These are phyloP conservation scores for Entoloma clypeatum DNA, from an alignment of 1,284 basidiomycete genomes.

Conservation along the genomic window DNA sequence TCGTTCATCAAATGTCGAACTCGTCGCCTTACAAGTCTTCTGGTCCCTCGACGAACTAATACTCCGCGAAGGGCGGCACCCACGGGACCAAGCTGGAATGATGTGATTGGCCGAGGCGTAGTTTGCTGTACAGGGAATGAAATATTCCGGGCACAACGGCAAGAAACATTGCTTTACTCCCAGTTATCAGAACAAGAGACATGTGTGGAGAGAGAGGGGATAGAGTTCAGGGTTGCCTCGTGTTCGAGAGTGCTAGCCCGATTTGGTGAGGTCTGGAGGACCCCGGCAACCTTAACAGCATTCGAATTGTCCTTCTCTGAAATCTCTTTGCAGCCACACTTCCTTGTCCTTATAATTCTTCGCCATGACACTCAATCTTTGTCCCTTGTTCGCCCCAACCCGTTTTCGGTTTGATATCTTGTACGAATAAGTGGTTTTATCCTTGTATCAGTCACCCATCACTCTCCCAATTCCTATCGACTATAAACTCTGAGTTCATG, in stretches of 20 bases:
- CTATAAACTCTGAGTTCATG: slow-evolving; percentile 21
- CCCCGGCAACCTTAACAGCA: slow-evolving; percentile 14
- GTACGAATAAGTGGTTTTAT: slow-evolving; percentile 5
- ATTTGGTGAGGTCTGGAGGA: slow-evolving; percentile 12
- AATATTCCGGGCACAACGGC: too few species aligned
- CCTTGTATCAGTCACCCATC: slow-evolving; percentile 4
- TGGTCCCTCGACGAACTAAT: too few species aligned
- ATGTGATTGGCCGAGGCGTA: too few species aligned
- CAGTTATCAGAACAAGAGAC: too few species aligned
- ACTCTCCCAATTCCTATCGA: slow-evolving; percentile 5
- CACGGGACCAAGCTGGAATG: too few species aligned
- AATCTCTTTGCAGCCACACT: too few species aligned
- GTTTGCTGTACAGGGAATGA: too few species aligned
- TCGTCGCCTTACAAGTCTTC: too few species aligned
- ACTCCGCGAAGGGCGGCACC: too few species aligned
- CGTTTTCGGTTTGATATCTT: slow-evolving; percentile 8
- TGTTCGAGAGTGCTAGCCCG: slow-evolving; percentile 3
- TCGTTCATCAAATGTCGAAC: too few species aligned
- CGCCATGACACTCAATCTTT: slow-evolving; percentile 15
- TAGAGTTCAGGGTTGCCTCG: background rate
- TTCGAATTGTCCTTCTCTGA: slow-evolving; percentile 14
- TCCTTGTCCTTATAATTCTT: slow-evolving; percentile 21
- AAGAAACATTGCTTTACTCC: too few species aligned
- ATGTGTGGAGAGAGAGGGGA: slow-evolving; percentile 3
- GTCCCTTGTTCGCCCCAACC: slow-evolving; percentile 13